phyloP scores from a whole-genome alignment of 345 rosid species.

The Litchi chinensis region DNA sequence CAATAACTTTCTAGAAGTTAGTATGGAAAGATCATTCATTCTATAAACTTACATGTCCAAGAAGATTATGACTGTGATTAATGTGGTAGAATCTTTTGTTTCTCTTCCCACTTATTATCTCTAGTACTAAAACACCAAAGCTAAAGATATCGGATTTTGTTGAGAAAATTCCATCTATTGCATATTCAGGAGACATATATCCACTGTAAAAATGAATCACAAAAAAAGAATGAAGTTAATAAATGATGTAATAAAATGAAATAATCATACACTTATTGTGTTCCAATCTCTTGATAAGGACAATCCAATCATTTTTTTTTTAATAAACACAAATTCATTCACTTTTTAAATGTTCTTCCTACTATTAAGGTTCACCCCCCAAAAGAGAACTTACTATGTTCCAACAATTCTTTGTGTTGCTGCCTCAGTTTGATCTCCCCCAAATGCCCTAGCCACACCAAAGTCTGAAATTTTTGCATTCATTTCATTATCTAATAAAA shows the following conservation, averaged over 20 bases:
- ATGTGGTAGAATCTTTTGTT: too few species aligned
- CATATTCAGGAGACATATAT: slow-evolving; percentile 56
- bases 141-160: slow-evolving; percentile 45
- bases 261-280: too few species aligned
- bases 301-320: too few species aligned
- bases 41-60: too few species aligned
- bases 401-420: neutral
- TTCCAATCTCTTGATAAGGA: too few species aligned
- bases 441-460: slow-evolving; percentile 34
- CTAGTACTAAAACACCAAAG: slow-evolving; percentile 33
- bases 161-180: slow-evolving; percentile 41
- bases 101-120: slow-evolving; percentile 31
- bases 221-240: neutral
- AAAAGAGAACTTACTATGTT: too few species aligned
- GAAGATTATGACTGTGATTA: too few species aligned
- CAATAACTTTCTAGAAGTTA: too few species aligned
- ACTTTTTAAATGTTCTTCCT: too few species aligned
- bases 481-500: slow-evolving; percentile 31
- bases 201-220: slow-evolving; percentile 26
- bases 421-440: slow-evolving; percentile 25
- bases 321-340: too few species aligned
- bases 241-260: neutral
- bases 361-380: too few species aligned
- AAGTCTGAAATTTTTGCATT: slow-evolving; percentile 38
- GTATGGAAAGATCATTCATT: too few species aligned